phyloP scores from a whole-genome alignment of 768 basidiomycete species.

The Panus rudis region DNA sequence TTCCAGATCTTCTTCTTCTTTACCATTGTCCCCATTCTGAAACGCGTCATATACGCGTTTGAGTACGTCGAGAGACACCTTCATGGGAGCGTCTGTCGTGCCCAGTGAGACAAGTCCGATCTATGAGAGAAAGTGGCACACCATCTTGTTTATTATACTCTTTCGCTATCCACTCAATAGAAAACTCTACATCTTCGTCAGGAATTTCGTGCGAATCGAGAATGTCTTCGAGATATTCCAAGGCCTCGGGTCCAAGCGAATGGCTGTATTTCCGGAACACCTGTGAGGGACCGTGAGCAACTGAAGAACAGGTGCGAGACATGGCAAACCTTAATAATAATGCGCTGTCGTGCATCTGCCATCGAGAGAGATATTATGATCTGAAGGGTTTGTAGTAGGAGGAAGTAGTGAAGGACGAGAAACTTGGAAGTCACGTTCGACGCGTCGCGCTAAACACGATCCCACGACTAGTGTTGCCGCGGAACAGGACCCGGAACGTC shows the following conservation, averaged over 20 bases:
- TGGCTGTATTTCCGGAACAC: conserved; percentile 87
- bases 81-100: conserved; percentile 67
- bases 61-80: conserved; percentile 63
- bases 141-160: conserved; percentile 91
- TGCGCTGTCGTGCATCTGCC: conserved; percentile 32
- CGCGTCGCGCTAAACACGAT: conserved; percentile 13
- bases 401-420: background rate
- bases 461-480: no score
- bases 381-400: background rate
- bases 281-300: conserved; percentile 29
- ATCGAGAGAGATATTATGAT: conserved; percentile 17
- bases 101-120: background rate
- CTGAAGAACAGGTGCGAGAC: background rate
- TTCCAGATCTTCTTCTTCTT: conserved; percentile 44
- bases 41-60: conserved; percentile 68
- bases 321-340: conserved; percentile 36
- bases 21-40: conserved; percentile 50
- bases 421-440: conserved; percentile 14
- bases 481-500: no score
- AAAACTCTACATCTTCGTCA: conserved; percentile 63
- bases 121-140: conserved; percentile 20
- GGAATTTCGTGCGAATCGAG: conserved; percentile 64
- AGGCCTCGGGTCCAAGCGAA: conserved; percentile 73
- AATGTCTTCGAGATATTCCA: conserved; percentile 65
- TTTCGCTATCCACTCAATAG: conserved; percentile 73